phyloP scores from a whole-genome alignment of 371 early-diverging fungal genomes.

The Catenaria anguillulae region DNA sequence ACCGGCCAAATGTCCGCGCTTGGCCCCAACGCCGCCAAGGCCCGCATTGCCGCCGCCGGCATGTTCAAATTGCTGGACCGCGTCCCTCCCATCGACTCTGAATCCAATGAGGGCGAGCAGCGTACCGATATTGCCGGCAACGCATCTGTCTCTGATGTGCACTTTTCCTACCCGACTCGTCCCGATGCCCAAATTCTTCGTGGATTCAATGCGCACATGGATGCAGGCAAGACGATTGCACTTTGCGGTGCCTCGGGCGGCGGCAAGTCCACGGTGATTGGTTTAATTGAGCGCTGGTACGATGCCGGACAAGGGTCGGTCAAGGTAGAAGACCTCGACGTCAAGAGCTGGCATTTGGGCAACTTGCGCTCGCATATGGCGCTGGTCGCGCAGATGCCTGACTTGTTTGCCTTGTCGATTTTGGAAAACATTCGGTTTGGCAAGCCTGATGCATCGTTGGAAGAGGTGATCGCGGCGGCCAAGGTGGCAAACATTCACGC shows the following conservation, averaged over 20 bases:
- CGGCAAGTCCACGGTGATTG: conserved; percentile 74
- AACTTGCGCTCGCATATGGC: conserved; percentile 56
- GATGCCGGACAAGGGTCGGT: conserved; percentile 49
- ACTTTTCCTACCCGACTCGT: conserved; percentile 74
- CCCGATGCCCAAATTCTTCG: conserved; percentile 58
- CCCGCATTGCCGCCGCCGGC: not conserved
- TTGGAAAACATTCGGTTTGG: conserved; percentile 65
- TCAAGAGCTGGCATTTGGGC: conserved; percentile 36
- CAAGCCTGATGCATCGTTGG: conserved; percentile 33
- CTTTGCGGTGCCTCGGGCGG: conserved; percentile 75
- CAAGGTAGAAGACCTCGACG: conserved; percentile 46
- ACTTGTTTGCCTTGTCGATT: conserved; percentile 61
- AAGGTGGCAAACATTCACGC: conserved; percentile 60
- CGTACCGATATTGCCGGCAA: conserved; percentile 16
- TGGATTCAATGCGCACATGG: conserved; percentile 55
- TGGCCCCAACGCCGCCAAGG: conserved; percentile 5
- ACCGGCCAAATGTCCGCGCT: conserved; percentile 3
- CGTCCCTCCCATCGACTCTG: conserved; percentile 1
- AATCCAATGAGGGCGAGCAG: not conserved
- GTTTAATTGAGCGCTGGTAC: conserved; percentile 74
- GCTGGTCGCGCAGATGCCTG: conserved; percentile 77
- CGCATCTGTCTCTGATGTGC: conserved; percentile 35
- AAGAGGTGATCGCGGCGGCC: conserved; percentile 43
- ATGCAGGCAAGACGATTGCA: conserved; percentile 62
- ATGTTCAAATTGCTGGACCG: conserved; percentile 8